Evolutionary conservation across 352 stramenopile species (phyloP).

Genomic region (Phytophthora litchii): DNA sequence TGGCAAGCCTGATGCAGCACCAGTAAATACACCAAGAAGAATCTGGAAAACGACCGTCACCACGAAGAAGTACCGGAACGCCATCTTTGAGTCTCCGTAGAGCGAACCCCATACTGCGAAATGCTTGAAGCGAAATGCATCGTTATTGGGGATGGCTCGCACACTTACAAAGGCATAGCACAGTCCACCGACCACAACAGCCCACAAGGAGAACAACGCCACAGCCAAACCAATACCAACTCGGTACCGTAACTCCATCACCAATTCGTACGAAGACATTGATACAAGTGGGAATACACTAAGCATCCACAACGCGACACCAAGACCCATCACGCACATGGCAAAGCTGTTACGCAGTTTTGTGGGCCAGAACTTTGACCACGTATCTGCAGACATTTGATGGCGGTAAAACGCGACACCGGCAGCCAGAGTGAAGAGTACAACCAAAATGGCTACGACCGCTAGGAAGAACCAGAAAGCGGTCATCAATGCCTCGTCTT

Average conservation of each 20-base stretch:
- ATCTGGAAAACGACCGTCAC: slow-evolving; percentile 54
- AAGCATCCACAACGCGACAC: slow-evolving; percentile 57
- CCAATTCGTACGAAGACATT: slow-evolving; percentile 63
- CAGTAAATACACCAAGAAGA: slow-evolving; percentile 56
- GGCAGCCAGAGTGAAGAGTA: slow-evolving; percentile 43
- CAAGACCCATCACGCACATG: slow-evolving; percentile 57
- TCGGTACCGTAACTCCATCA: slow-evolving; percentile 66
- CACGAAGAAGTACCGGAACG: slow-evolving; percentile 70
- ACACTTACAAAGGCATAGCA: slow-evolving; percentile 53
- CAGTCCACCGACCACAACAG: slow-evolving; percentile 49
- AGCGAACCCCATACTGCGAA: slow-evolving; percentile 62
- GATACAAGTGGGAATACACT: slow-evolving; percentile 61
- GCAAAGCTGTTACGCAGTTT: slow-evolving; percentile 44
- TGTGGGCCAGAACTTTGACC: slow-evolving; percentile 27
- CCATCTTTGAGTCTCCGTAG: slow-evolving; percentile 59
- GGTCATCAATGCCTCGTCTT: slow-evolving; percentile 49
- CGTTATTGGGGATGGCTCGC: slow-evolving; percentile 36
- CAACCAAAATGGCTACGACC: slow-evolving; percentile 40
- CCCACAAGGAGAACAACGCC: slow-evolving; percentile 52
- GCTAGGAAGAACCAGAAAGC: slow-evolving; percentile 55
- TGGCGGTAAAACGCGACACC: slow-evolving; percentile 29
- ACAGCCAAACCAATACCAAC: slow-evolving; percentile 50
- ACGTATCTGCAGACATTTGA: slow-evolving; percentile 31
- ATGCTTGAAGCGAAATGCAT: slow-evolving; percentile 54
- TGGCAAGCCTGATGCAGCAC: slow-evolving; percentile 46